Base-by-base conservation (phyloP, 2,329 filamentous ascomycete genomes). In the Penicillium sp. region DNA sequence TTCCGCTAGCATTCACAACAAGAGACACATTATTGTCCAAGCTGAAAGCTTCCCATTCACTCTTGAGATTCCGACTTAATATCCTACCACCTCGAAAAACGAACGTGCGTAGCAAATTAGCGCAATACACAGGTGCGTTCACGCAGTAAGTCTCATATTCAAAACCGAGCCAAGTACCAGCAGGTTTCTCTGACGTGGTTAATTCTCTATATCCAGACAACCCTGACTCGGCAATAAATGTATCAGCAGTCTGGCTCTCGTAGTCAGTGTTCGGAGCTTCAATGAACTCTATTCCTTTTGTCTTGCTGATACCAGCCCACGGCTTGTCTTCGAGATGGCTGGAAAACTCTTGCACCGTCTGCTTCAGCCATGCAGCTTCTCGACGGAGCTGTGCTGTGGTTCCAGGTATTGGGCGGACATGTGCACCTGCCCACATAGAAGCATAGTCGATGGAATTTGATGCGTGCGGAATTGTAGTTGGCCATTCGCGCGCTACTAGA, bases 341-440 rank as follows among this genome's bases (percentile, higher is more conserved):
- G 20, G 40, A 20, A 12, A 21, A 43, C 18, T 43, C 18, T 1
- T 69, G 56, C 47, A 72, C 77, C 1, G 77, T 77, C 18, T 65
- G 65, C 14, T 65, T 62, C 3, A 71, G 74, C 63, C 77, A 71
- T 14, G 61, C 38, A 26, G 68, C 66, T 63, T 79, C 74, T 6
- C 66, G 60, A 38, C 66, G 53, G 28, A 66, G 58, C 62, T 76
- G 71, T 24, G 75, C 62, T 1, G 68, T 67, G 21, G 66, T 63
- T 7, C 69, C 72, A 1, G 75, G 76, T 3, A 77, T 70, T 0
- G 77, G 77, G 1, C 77, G 72, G 60, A 76, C 78, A 63, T 79
- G 77, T 1, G 75, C 77, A 23, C 77, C 77, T 1, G 76, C 76
- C 71, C 74, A 77, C 28, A 73, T 72, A 1, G 75, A 77, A 42